phyloP scores from a whole-genome alignment of 192 early-diverging fungal species.

The Gamsiella multidivaricata region DNA sequence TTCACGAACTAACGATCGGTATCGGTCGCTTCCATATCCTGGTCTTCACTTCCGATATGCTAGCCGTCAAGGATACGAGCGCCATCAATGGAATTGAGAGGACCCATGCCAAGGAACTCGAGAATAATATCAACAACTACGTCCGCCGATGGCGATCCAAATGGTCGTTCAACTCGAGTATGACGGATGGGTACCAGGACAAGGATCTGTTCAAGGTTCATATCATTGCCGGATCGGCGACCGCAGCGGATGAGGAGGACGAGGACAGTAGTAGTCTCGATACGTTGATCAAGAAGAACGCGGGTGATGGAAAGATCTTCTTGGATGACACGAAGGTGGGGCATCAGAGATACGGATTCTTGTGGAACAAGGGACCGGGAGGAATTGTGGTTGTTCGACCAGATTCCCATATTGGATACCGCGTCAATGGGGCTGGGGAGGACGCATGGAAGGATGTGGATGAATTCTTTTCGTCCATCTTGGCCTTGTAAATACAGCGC shows the following conservation, averaged over 20 bases:
- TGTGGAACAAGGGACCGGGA: neutral
- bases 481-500: neutral
- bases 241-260: neutral
- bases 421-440: slow-evolving; percentile 16
- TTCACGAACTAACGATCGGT: slow-evolving; percentile 12
- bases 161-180: slow-evolving; percentile 12
- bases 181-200: slow-evolving; percentile 23
- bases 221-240: slow-evolving; percentile 8
- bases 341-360: slow-evolving; percentile 32
- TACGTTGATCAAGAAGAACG: neutral
- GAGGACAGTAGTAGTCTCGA: neutral
- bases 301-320: slow-evolving; percentile 13
- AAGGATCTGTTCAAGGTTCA: slow-evolving; percentile 30
- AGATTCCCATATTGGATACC: slow-evolving; percentile 33
- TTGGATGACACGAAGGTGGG: slow-evolving; percentile 3
- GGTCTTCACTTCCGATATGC: slow-evolving; percentile 21
- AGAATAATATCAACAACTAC: slow-evolving; percentile 6
- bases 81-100: neutral
- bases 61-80: neutral
- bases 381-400: slow-evolving; percentile 29
- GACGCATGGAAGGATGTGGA: slow-evolving; percentile 36
- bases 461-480: slow-evolving; percentile 26
- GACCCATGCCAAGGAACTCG: slow-evolving; percentile 13
- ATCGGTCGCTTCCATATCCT: slow-evolving; percentile 36
- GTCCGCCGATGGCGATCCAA: slow-evolving; percentile 5